Evolutionary conservation across 2,329 filamentous ascomycete species (phyloP).

Genomic region (Magnaporthiopsis rhizophila): DNA sequence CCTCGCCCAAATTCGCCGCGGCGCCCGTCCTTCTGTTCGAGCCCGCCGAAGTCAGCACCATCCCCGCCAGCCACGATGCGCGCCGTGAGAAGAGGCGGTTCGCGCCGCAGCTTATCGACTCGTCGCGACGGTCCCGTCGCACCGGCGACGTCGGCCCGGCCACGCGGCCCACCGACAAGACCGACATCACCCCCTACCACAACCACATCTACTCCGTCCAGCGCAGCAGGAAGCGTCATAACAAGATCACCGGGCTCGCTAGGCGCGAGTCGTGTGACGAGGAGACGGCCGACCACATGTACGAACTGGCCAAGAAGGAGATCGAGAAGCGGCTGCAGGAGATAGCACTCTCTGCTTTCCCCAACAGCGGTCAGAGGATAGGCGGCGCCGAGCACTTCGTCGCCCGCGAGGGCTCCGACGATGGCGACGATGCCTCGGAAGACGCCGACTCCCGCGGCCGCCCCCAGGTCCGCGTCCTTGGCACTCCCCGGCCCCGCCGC

Average conservation of each 20-base stretch:
- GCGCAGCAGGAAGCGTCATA: constrained; percentile 30
- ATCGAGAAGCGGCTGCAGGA: constrained; percentile 75
- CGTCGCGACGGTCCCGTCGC: constrained; percentile 62
- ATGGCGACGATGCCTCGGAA: constrained; percentile 33
- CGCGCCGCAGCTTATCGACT: constrained; percentile 74
- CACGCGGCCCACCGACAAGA: constrained; percentile 59
- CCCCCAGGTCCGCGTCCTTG: not conserved
- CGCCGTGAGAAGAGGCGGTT: constrained; percentile 44
- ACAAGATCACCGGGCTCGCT: constrained; percentile 30
- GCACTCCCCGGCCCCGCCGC: constrained; percentile 29
- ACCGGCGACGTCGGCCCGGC: constrained; percentile 56
- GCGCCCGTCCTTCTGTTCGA: constrained; percentile 24
- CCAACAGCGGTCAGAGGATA: constrained; percentile 61
- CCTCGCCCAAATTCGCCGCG: constrained; percentile 38
- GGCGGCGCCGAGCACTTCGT: constrained; percentile 66
- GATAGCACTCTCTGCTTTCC: constrained; percentile 66
- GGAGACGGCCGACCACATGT: constrained; percentile 65
- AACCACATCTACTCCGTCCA: constrained; percentile 51
- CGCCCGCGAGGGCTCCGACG: constrained; percentile 56
- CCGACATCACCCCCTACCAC: constrained; percentile 59
- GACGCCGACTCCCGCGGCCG: constrained; percentile 15
- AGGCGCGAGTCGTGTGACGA: constrained; percentile 68
- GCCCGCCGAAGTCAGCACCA: not conserved
- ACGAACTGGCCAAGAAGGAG: constrained; percentile 71
- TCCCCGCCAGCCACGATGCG: constrained; percentile 9